A percentile compares a stretch with the other conserved stretches of the same genome.
phyloP scores from a whole-genome alignment of 2,329 filamentous ascomycete genomes.

The Pezicula rhizophila region DNA sequence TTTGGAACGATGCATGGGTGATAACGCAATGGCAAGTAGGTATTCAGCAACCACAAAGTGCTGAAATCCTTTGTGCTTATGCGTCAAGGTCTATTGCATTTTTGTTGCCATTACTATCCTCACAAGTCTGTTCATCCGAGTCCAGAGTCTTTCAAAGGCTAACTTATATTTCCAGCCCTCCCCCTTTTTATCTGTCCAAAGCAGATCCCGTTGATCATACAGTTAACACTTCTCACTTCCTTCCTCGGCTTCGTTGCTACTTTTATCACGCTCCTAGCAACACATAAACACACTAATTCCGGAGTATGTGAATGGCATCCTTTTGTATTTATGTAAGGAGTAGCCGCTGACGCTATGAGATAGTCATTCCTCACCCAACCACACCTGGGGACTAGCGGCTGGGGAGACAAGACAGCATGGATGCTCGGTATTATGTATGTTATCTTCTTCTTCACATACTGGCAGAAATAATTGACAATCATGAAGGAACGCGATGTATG shows the following conservation, averaged over 20 bases:
- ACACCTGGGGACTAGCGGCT: slow-evolving; percentile 5
- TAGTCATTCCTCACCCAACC: slow-evolving; percentile 2
- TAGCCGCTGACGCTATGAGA: neutral
- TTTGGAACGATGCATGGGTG: slow-evolving; percentile 4
- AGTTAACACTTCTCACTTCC: neutral
- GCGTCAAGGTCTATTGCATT: neutral
- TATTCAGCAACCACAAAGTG: neutral
- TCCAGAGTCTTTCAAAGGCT: neutral
- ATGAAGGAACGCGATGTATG: slow-evolving; percentile 5
- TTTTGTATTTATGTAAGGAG: neutral
- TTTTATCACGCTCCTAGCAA: neutral
- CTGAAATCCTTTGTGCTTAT: neutral
- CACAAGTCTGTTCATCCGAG: neutral
- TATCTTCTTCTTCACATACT: too few relatives aligned
- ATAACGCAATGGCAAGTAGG: slow-evolving; percentile 1
- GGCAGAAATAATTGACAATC: too few relatives aligned
- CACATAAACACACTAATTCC: neutral
- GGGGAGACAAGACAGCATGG: slow-evolving; percentile 4
- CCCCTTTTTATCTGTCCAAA: neutral
- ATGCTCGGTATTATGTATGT: slow-evolving; percentile 2
- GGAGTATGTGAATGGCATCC: neutral
- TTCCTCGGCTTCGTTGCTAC: neutral
- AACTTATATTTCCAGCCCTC: neutral
- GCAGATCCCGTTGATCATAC: neutral
- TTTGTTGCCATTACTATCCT: neutral